These are phyloP conservation scores for Globisporangium uncinulatum DNA, from an alignment of 352 stramenopile genomes.

Conservation along the genomic window DNA sequence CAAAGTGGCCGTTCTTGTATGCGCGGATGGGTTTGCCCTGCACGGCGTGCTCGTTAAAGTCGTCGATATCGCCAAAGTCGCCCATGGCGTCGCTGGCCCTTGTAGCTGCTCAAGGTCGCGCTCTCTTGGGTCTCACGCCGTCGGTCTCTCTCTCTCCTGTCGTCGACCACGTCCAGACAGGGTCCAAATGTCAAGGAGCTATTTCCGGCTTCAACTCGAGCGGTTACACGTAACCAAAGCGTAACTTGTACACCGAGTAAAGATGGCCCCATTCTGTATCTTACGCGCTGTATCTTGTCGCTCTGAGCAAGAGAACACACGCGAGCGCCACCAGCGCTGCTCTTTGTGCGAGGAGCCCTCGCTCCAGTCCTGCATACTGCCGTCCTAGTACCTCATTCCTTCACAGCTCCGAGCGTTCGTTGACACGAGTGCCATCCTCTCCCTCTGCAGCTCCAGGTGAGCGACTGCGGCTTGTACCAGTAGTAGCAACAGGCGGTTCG, in stretches of 20 bases:
- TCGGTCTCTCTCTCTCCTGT: neutral
- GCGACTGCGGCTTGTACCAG: neutral
- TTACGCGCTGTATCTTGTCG: too few relatives aligned
- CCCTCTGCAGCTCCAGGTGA: neutral
- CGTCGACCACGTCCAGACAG: too few relatives aligned
- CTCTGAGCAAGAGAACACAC: too few relatives aligned
- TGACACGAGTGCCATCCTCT: neutral
- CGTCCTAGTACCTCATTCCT: neutral
- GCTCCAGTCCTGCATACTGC: neutral
- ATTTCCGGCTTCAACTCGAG: too few relatives aligned
- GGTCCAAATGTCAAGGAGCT: too few relatives aligned
- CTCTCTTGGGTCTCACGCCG: neutral
- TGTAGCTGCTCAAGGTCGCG: neutral
- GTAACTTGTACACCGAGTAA: too few relatives aligned
- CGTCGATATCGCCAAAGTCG: conserved; percentile 75
- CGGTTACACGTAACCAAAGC: too few relatives aligned
- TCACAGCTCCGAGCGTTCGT: neutral
- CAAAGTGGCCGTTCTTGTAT: conserved; percentile 76
- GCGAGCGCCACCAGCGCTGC: too few relatives aligned
- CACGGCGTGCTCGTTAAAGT: conserved; percentile 76
- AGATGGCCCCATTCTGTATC: too few relatives aligned
- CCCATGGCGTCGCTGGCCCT: conserved; percentile 26
- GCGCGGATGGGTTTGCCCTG: conserved; percentile 74
- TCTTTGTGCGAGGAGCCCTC: too few relatives aligned
- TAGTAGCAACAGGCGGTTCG: neutral